These are phyloP conservation scores for Colletotrichum gigasporum DNA, from an alignment of 2,329 filamentous ascomycete genomes.

Conservation along the genomic window DNA sequence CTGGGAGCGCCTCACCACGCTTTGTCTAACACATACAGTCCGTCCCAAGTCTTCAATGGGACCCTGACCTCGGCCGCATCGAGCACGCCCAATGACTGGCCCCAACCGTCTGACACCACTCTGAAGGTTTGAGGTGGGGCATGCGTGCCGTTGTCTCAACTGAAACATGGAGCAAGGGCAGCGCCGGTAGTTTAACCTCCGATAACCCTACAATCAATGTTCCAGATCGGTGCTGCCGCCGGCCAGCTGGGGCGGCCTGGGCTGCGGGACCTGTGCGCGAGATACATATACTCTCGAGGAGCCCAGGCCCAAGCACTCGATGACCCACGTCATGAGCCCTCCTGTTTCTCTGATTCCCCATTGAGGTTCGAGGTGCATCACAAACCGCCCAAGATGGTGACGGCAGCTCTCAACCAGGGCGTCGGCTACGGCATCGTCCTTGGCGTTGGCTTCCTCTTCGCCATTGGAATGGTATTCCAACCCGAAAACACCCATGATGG, in stretches of 20 bases:
- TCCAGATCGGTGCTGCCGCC: slow-evolving; percentile 22
- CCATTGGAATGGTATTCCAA: slow-evolving; percentile 68
- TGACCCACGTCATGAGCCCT: background rate
- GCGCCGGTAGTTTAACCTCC: slow-evolving; percentile 22
- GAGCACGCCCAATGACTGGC: background rate
- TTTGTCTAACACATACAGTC: slow-evolving; percentile 1
- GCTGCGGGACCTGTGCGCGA: background rate
- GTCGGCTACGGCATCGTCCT: slow-evolving; percentile 83
- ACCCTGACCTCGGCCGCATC: background rate
- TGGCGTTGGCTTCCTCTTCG: slow-evolving; percentile 78
- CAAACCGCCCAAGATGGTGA: slow-evolving; percentile 22
- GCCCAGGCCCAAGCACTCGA: slow-evolving; percentile 1
- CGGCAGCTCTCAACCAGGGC: slow-evolving; percentile 61
- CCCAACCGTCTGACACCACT: too few relatives aligned
- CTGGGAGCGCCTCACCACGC: background rate
- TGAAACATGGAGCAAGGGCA: slow-evolving; percentile 11
- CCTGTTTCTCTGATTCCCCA: background rate
- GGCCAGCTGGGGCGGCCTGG: slow-evolving; percentile 13
- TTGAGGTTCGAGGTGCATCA: background rate
- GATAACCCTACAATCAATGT: slow-evolving; percentile 15
- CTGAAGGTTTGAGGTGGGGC: slow-evolving; percentile 9
- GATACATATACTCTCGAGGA: slow-evolving; percentile 24
- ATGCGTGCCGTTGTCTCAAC: slow-evolving; percentile 2
- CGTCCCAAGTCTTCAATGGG: background rate
- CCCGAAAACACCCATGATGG: too few relatives aligned